Evolutionary conservation across 208 protist genomes (phyloP).

Genomic region (Strigomonas culicis): DNA sequence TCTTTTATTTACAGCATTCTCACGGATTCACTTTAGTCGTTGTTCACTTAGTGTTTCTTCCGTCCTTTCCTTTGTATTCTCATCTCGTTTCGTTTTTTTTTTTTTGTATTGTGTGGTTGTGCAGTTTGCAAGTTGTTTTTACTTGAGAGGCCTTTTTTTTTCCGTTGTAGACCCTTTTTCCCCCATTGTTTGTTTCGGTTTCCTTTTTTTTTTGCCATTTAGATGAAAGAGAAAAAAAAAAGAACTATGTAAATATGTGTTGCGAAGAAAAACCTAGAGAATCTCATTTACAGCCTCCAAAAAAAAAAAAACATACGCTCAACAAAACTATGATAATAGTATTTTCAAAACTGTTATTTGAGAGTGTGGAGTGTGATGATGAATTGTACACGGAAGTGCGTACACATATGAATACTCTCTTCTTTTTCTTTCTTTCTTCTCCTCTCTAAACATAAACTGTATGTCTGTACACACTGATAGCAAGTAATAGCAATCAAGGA

Average conservation of each 20-base stretch:
- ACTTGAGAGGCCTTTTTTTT: background rate
- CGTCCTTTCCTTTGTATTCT: background rate
- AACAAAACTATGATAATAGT: background rate
- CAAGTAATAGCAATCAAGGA: background rate
- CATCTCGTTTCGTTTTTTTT: constrained; percentile 10
- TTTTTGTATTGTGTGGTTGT: background rate
- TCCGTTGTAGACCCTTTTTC: background rate
- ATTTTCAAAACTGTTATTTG: constrained; percentile 1
- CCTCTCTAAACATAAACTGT: background rate
- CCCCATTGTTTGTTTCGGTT: background rate
- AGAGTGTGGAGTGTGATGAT: too few species aligned
- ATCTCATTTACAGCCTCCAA: background rate
- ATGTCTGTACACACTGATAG: background rate
- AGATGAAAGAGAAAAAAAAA: background rate
- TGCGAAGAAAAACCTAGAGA: too few species aligned
- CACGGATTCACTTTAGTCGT: background rate
- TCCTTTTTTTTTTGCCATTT: constrained; percentile 7
- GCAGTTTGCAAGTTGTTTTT: background rate
- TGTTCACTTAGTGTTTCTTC: background rate
- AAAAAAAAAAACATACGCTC: constrained; percentile 1
- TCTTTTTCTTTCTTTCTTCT: constrained; percentile 8
- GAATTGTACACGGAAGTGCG: background rate
- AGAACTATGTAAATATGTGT: background rate
- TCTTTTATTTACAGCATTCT: background rate
- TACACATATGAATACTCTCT: constrained; percentile 5